Evolutionary conservation across 306 rosid species (phyloP).

Genomic region (Citrullus amarus): DNA sequence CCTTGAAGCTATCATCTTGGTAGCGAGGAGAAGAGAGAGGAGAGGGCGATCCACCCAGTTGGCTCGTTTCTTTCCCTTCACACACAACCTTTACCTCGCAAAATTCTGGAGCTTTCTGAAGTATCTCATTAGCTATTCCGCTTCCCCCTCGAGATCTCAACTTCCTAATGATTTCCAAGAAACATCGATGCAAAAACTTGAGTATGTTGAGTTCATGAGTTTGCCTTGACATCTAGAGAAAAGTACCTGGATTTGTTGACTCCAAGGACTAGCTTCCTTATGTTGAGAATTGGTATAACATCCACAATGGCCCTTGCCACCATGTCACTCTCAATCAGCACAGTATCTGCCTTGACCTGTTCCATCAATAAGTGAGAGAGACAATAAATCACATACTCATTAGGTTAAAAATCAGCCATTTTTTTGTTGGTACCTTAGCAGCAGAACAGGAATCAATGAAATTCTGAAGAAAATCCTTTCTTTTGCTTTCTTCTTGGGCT

Average conservation of each 20-base stretch:
- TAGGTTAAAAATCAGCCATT: not conserved
- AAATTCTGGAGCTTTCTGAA: slow-evolving; percentile 38
- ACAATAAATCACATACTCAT: not conserved
- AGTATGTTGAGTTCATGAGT: not conserved
- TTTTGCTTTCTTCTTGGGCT: slow-evolving; percentile 66
- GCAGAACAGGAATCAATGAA: slow-evolving; percentile 45
- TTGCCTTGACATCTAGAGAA: not conserved
- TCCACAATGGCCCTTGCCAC: slow-evolving; percentile 51
- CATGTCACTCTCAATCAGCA: slow-evolving; percentile 52
- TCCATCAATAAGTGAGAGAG: not conserved
- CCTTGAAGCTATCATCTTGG: slow-evolving; percentile 7
- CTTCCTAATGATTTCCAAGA: slow-evolving; percentile 29
- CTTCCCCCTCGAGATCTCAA: slow-evolving; percentile 36
- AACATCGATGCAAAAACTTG: not conserved
- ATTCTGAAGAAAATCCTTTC: slow-evolving; percentile 51
- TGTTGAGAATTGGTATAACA: slow-evolving; percentile 42
- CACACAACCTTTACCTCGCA: slow-evolving; percentile 53
- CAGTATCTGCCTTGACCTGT: slow-evolving; percentile 66
- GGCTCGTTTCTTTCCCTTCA: slow-evolving; percentile 51
- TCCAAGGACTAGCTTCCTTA: slow-evolving; percentile 52
- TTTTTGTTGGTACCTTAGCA: slow-evolving; percentile 31
- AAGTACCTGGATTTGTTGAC: slow-evolving; percentile 48
- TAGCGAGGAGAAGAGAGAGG: slow-evolving; percentile 10
- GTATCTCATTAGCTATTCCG: slow-evolving; percentile 46
- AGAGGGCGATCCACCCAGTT: slow-evolving; percentile 11